Evolutionary conservation across 2,329 filamentous ascomycete species (phyloP).

Genomic region (Teratosphaeria pseudoeucalypti): DNA sequence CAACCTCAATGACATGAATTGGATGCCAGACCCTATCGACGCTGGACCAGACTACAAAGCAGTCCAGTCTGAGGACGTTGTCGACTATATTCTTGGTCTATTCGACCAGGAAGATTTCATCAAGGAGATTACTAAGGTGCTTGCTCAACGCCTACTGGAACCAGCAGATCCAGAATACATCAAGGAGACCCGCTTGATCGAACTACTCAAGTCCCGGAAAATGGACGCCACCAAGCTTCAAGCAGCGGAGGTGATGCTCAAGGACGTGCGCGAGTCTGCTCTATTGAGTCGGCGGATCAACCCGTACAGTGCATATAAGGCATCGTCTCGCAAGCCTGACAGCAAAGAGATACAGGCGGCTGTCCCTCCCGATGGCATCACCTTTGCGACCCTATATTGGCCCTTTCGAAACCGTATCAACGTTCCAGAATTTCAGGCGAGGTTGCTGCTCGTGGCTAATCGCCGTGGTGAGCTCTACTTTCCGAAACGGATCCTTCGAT

Average conservation of each 20-base stretch:
- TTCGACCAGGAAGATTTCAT: slow-evolving; percentile 92
- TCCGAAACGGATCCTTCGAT: slow-evolving; percentile 18
- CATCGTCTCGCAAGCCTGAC: slow-evolving; percentile 13
- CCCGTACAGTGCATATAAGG: slow-evolving; percentile 16
- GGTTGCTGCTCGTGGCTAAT: slow-evolving; percentile 18
- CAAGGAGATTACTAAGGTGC: slow-evolving; percentile 79
- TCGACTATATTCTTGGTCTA: slow-evolving; percentile 78
- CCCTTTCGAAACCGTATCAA: slow-evolving; percentile 19
- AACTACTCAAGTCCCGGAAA: slow-evolving; percentile 68
- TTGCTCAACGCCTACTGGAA: slow-evolving; percentile 68
- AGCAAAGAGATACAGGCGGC: slow-evolving; percentile 24
- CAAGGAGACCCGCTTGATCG: slow-evolving; percentile 72
- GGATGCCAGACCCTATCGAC: slow-evolving; percentile 87
- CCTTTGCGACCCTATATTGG: slow-evolving; percentile 21
- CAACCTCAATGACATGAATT: slow-evolving; percentile 86
- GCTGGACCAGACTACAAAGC: slow-evolving; percentile 83
- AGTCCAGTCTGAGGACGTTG: slow-evolving; percentile 79
- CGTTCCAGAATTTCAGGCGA: slow-evolving; percentile 15
- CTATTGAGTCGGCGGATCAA: slow-evolving; percentile 43
- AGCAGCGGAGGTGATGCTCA: slow-evolving; percentile 94
- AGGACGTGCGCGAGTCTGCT: slow-evolving; percentile 75
- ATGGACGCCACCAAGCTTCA: slow-evolving; percentile 81
- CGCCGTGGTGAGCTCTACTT: slow-evolving; percentile 20
- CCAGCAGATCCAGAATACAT: slow-evolving; percentile 56
- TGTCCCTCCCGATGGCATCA: slow-evolving; percentile 27